Base-by-base conservation (phyloP, 2,329 filamentous ascomycete genomes). In the Penicillium sp. region DNA sequence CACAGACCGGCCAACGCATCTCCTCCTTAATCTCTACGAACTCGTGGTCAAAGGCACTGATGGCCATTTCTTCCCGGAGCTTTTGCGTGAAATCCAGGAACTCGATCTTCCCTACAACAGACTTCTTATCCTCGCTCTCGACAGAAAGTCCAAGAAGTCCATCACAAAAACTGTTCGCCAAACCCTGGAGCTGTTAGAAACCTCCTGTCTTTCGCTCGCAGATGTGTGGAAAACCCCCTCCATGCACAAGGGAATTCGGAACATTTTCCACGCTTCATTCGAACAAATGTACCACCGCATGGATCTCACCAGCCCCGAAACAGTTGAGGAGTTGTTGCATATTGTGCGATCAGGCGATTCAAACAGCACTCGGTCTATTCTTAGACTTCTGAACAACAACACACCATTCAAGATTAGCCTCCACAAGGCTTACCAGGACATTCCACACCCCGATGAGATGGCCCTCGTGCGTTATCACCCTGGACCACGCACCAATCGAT, bases 361-460 rank as follows among this genome's bases (percentile, higher is more conserved):
- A 11, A 48, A 56, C 31, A 61, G 48, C 47, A 61, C 66, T 50
- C 68, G 62, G 61, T 67, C 61, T 5, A 42, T 76, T 5, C 58
- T 75, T 5, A 67, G 69, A 27, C 56, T 77, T 6, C 64, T 77
- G 9, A 63, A 67, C 16, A 66, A 63, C 10, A 73, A 77, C 49
- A 74, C 65, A 0, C 70, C 74, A 1, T 62, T 76, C 18, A 73
- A 76, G 43, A 57, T 75, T 8, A 71, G 71, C 16, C 57, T 77
- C 5, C 64, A 72, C 27, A 71, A 60, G 43, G 63, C 71, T 6
- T 73, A 67, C 62, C 56, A 55, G 2, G 60, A 59, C 2, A 56
- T 60, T 9, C 62, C 63, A 13, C 56, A 65, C 24, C 55, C 65
- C 1, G 61, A 62, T 8, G 61, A 67, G 11, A 68, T 60, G 40